A percentile compares a stretch with the other conserved stretches of the same genome.
phyloP scores from a whole-genome alignment of 306 rosid species.

The Biancaea sappan region DNA sequence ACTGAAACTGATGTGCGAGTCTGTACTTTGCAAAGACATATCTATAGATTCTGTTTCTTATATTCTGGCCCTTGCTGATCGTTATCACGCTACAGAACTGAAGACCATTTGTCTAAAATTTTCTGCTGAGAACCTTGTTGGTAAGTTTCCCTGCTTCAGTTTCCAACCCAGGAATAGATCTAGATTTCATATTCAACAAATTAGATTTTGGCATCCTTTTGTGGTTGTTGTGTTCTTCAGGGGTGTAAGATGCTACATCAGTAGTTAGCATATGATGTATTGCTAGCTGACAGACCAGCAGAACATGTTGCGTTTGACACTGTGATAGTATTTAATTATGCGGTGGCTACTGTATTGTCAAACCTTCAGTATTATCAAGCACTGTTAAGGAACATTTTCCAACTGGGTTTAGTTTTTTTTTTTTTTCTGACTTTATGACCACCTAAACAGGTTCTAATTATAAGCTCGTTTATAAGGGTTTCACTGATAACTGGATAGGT shows the following conservation, averaged over 20 bases:
- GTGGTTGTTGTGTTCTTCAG: constrained; percentile 25
- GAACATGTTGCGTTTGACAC: not conserved
- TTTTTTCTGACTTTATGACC: not conserved
- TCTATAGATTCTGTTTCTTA: constrained; percentile 88
- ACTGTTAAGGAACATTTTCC: not conserved
- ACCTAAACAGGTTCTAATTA: not conserved
- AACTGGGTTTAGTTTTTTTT: not conserved
- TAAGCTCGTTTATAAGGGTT: not conserved
- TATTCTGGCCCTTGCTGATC: constrained; percentile 90
- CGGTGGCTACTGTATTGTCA: not conserved
- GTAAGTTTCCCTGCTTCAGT: constrained; percentile 51
- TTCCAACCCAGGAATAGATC: not conserved
- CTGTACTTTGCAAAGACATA: constrained; percentile 91
- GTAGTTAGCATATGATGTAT: not conserved
- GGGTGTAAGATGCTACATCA: constrained; percentile 5
- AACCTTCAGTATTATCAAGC: not conserved
- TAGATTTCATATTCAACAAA: not conserved
- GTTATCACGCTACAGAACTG: constrained; percentile 75
- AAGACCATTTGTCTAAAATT: constrained; percentile 89
- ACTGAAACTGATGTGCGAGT: constrained; percentile 91
- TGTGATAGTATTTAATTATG: not conserved
- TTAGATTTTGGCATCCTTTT: not conserved
- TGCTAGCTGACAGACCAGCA: constrained; percentile 8
- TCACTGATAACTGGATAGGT: not conserved
- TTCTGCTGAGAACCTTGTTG: constrained; percentile 92